phyloP scores from a whole-genome alignment of 768 basidiomycete genomes.

The Cantharellus cinnabarinus region DNA sequence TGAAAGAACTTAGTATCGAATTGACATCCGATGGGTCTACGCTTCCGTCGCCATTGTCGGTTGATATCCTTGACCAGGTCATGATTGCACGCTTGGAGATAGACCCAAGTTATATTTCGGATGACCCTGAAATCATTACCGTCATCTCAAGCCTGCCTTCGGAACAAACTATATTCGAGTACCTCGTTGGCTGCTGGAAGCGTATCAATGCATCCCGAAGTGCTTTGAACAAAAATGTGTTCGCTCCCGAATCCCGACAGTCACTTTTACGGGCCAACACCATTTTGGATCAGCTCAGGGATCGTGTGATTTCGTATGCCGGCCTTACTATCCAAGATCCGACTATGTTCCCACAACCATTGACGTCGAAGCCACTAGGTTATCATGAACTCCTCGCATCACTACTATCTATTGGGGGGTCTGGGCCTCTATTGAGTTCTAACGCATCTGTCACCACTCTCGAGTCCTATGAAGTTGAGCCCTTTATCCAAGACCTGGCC shows the following conservation, averaged over 20 bases:
- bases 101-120: slow-evolving; percentile 40
- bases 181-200: slow-evolving; percentile 82
- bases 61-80: slow-evolving; percentile 51
- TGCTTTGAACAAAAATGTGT: slow-evolving; percentile 26
- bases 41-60: slow-evolving; percentile 17
- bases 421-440: slow-evolving; percentile 38
- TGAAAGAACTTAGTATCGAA: slow-evolving; percentile 56
- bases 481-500: slow-evolving; percentile 68
- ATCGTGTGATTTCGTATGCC: slow-evolving; percentile 70
- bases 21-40: slow-evolving; percentile 32
- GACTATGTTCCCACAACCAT: slow-evolving; percentile 83
- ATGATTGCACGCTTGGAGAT: slow-evolving; percentile 72
- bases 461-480: slow-evolving; percentile 45
- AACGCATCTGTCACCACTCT: slow-evolving; percentile 26
- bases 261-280: slow-evolving; percentile 37
- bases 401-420: slow-evolving; percentile 54
- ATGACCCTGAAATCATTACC: slow-evolving; percentile 18
- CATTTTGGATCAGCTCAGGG: slow-evolving; percentile 57
- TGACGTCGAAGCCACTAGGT: slow-evolving; percentile 23
- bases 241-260: slow-evolving; percentile 20
- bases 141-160: slow-evolving; percentile 44
- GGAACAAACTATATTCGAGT: slow-evolving; percentile 70
- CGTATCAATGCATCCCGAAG: slow-evolving; percentile 40
- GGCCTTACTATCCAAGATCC: slow-evolving; percentile 82
- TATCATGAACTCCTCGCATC: slow-evolving; percentile 61